Conservation (phyloP, 2,329 filamentous ascomycete species). For the Cercospora brassicicola region DNA sequence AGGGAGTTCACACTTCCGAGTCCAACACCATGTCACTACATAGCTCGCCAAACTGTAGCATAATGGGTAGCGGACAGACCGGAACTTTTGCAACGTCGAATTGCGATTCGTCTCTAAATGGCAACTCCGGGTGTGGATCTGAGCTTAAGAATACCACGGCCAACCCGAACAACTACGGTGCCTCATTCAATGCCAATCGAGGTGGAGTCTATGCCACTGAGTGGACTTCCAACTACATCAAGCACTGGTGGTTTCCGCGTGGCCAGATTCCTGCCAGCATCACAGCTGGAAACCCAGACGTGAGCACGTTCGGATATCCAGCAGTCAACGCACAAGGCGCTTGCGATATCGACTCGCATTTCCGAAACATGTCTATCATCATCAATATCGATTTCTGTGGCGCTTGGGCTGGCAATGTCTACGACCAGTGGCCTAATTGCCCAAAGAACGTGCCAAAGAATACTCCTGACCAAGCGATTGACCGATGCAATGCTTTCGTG, state of each 20-base stretch:
- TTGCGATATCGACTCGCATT: conserved; percentile 42
- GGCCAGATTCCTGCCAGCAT: conserved; percentile 46
- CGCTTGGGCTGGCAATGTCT: conserved; percentile 40
- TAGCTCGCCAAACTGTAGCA: conserved; percentile 35
- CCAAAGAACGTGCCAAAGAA: conserved; percentile 25
- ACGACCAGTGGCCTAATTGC: conserved; percentile 32
- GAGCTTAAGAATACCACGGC: conserved; percentile 22
- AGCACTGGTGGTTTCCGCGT: conserved; percentile 41
- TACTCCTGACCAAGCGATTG: conserved; percentile 20
- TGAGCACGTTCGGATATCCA: conserved; percentile 62
- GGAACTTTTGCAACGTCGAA: conserved; percentile 32
- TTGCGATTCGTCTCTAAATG: conserved; percentile 32
- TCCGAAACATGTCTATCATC: conserved; percentile 43
- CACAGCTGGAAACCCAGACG: conserved; percentile 53
- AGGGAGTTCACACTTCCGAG: conserved; percentile 37
- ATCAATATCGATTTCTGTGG: conserved; percentile 47
- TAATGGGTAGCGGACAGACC: conserved; percentile 36
- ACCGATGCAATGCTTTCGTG: conserved; percentile 38
- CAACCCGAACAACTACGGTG: conserved; percentile 39
- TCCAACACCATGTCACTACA: conserved; percentile 38
- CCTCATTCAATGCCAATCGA: conserved; percentile 33
- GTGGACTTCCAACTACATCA: conserved; percentile 39
- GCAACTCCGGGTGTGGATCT: conserved; percentile 38
- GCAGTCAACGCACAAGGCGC: conserved; percentile 60
- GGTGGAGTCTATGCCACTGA: conserved; percentile 42